These are phyloP conservation scores for Erigeron canadensis DNA, from an alignment of 129 eudicot genomes.

Conservation along the genomic window DNA sequence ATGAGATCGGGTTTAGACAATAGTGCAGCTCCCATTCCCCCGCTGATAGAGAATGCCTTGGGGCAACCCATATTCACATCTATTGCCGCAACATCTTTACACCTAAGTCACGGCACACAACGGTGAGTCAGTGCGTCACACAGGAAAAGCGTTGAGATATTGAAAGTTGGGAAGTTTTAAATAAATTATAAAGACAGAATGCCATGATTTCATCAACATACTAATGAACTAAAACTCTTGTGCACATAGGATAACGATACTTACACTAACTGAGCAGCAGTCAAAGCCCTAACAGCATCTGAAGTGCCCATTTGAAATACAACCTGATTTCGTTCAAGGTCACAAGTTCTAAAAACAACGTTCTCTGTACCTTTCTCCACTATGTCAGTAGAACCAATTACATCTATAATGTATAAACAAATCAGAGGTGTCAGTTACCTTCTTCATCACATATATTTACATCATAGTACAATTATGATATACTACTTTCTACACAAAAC, in stretches of 20 bases:
- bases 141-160: not conserved
- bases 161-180: not conserved
- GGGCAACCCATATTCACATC: conserved; percentile 94
- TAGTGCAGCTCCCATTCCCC: conserved; percentile 95
- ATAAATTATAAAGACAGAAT: not conserved
- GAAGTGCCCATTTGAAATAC: conserved; percentile 98
- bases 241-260: conserved; percentile 27
- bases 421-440: conserved; percentile 14
- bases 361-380: conserved; percentile 81
- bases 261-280: conserved; percentile 82
- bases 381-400: conserved; percentile 60
- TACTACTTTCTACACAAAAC: too few species aligned
- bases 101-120: conserved; percentile 38
- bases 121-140: not conserved
- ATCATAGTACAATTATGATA: not conserved
- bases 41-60: conserved; percentile 76
- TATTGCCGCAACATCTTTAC: conserved; percentile 80
- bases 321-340: conserved; percentile 60
- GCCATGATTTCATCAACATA: not conserved
- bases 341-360: conserved; percentile 85
- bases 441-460: conserved; percentile 5
- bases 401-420: conserved; percentile 39
- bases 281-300: conserved; percentile 81
- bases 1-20: conserved; percentile 80
- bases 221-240: not conserved